Conservation (phyloP, 768 basidiomycete species). For the Suillus subluteus region DNA sequence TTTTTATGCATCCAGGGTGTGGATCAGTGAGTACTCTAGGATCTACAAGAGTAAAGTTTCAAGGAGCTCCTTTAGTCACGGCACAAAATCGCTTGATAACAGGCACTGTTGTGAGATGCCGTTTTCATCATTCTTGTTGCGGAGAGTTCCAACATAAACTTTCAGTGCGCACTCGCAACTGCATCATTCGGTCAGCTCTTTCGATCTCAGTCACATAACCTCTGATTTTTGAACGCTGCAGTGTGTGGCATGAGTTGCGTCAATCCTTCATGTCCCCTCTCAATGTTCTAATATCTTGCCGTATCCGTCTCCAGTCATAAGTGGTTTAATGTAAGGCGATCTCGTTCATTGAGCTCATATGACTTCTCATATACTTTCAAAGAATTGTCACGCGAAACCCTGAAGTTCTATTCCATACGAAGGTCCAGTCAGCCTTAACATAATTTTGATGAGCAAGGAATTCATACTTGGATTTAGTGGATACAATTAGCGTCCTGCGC, state of each 20-base stretch:
- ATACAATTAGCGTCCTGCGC: slow-evolving; percentile 12
- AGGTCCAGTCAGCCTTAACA: slow-evolving; percentile 15
- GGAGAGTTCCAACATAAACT: not conserved
- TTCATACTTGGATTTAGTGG: slow-evolving; percentile 12
- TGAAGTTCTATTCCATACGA: not conserved
- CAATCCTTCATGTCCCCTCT: not conserved
- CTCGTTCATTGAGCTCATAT: not conserved
- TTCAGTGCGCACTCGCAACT: slow-evolving; percentile 10
- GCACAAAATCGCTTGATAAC: slow-evolving; percentile 20
- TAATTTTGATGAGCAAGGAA: too few species aligned
- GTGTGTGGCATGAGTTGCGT: slow-evolving; percentile 22
- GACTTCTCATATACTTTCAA: not conserved
- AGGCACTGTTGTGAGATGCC: not conserved
- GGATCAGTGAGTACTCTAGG: slow-evolving; percentile 24
- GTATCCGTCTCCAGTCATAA: not conserved
- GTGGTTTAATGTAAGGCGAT: slow-evolving; percentile 3
- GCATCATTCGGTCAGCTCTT: slow-evolving; percentile 16
- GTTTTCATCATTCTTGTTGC: not conserved
- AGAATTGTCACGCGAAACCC: slow-evolving; percentile 19
- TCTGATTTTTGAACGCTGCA: not conserved
- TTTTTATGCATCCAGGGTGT: slow-evolving; percentile 29
- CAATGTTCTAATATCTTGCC: not conserved
- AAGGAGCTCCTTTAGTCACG: slow-evolving; percentile 19
- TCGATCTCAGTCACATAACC: slow-evolving; percentile 9
- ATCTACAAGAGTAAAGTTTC: not conserved